Conservation (phyloP, 805 yeast genomes). For the Sugiyamaella americana region DNA sequence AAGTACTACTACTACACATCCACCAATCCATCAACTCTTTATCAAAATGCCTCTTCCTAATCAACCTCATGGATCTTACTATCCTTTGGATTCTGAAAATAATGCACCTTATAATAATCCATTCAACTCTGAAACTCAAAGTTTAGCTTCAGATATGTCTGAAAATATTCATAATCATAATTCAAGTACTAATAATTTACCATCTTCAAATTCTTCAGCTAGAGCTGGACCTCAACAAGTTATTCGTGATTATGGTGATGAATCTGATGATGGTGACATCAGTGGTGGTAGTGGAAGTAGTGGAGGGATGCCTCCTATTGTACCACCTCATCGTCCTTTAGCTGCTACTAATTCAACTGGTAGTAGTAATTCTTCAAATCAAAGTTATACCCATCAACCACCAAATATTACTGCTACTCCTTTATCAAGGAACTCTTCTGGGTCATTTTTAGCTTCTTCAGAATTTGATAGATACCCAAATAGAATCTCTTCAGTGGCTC, state of each 20-base stretch:
- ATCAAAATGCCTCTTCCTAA: background rate
- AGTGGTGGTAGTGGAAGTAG: background rate
- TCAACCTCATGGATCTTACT: background rate
- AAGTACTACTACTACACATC: too few species aligned
- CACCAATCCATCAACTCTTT: too few species aligned
- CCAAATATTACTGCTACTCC: conserved; percentile 11
- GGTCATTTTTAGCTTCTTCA: conserved; percentile 20
- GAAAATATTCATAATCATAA: conserved; percentile 2
- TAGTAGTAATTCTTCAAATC: background rate
- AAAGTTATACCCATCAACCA: background rate
- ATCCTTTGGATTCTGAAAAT: conserved; percentile 1
- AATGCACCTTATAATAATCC: conserved; percentile 23
- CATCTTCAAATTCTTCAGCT: background rate
- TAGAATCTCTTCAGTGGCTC: conserved; percentile 25
- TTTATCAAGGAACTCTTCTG: conserved; percentile 20
- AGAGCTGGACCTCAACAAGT: conserved; percentile 7
- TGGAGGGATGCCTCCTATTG: conserved; percentile 1
- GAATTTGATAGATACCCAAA: conserved; percentile 35
- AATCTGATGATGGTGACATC: conserved; percentile 5
- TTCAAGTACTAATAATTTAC: background rate
- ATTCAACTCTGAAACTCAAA: conserved; percentile 26
- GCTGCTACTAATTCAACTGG: conserved; percentile 4
- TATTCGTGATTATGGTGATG: conserved; percentile 11
- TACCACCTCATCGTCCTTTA: conserved; percentile 8
- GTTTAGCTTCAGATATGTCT: conserved; percentile 22